Conservation (phyloP, 2,329 filamentous ascomycete genomes). For the Aspergillus versicolor region DNA sequence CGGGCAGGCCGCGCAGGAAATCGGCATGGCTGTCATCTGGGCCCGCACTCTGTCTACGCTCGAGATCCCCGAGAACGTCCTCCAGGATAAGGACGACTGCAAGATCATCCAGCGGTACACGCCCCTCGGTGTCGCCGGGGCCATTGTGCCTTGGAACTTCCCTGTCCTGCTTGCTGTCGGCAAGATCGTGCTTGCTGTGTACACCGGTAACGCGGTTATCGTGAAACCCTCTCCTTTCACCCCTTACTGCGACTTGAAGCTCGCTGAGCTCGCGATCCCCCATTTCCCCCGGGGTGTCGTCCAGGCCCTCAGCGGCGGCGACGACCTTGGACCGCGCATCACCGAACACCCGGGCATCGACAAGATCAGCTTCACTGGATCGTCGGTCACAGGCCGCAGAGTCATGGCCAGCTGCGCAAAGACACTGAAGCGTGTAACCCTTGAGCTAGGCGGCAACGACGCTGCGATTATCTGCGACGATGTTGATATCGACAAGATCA, state of each 20-base stretch:
- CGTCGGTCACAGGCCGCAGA: constrained; percentile 50
- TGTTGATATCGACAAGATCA: constrained; percentile 49
- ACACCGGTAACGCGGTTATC: constrained; percentile 57
- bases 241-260: constrained; percentile 57
- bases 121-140: constrained; percentile 46
- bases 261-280: constrained; percentile 50
- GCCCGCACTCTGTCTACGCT: constrained; percentile 18
- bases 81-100: constrained; percentile 47
- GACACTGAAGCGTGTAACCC: constrained; percentile 55
- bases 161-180: constrained; percentile 44
- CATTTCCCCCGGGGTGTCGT: constrained; percentile 58
- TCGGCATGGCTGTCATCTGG: constrained; percentile 27
- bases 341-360: constrained; percentile 55
- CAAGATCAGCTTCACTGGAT: constrained; percentile 62
- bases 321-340: constrained; percentile 54
- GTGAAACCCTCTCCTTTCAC: constrained; percentile 53
- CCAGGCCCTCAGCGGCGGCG: constrained; percentile 56
- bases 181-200: constrained; percentile 52
- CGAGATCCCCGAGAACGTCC: constrained; percentile 38
- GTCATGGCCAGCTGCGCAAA: constrained; percentile 52
- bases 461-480: constrained; percentile 55
- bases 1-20: constrained; percentile 26
- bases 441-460: constrained; percentile 58
- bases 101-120: constrained; percentile 35
- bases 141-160: constrained; percentile 63